Evolutionary conservation across 805 yeast species (phyloP).

Genomic region (Spathaspora passalidarum): DNA sequence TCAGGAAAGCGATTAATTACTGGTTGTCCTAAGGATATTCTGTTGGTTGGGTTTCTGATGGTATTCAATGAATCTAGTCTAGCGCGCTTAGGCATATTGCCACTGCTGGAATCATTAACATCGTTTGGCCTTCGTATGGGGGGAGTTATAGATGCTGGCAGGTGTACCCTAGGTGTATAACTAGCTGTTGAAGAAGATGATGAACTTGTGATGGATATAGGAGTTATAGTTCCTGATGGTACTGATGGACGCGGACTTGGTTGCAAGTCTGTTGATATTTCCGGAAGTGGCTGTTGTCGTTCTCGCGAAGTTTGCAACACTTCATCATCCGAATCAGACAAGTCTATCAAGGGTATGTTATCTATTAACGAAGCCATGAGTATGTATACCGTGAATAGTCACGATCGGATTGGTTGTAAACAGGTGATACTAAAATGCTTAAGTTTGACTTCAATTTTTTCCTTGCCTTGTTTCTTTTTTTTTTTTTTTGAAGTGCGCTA

Average conservation of each 20-base stretch:
- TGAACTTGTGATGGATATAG: no score
- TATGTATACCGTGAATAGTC: no score
- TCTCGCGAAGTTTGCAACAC: not conserved
- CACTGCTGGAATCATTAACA: no score
- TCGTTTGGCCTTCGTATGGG: not conserved
- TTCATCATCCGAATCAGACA: not conserved
- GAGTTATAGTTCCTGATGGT: no score
- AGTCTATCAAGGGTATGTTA: not conserved
- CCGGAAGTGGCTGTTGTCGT: not conserved
- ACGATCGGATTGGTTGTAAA: not conserved
- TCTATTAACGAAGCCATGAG: not conserved
- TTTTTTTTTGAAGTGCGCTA: not conserved
- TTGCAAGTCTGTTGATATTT: not conserved
- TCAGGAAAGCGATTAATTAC: no score
- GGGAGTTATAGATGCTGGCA: no score
- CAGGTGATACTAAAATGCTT: not conserved
- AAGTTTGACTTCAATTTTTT: not conserved
- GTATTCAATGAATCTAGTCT: constrained; percentile 3
- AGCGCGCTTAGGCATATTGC: not conserved
- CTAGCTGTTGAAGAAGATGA: no score
- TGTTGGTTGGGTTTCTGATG: not conserved
- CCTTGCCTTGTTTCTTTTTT: not conserved
- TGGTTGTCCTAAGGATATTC: not conserved
- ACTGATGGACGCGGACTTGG: not conserved
- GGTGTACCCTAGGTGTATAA: no score